phyloP scores from a whole-genome alignment of 805 yeast species.

The Allodekkera sacchari region DNA sequence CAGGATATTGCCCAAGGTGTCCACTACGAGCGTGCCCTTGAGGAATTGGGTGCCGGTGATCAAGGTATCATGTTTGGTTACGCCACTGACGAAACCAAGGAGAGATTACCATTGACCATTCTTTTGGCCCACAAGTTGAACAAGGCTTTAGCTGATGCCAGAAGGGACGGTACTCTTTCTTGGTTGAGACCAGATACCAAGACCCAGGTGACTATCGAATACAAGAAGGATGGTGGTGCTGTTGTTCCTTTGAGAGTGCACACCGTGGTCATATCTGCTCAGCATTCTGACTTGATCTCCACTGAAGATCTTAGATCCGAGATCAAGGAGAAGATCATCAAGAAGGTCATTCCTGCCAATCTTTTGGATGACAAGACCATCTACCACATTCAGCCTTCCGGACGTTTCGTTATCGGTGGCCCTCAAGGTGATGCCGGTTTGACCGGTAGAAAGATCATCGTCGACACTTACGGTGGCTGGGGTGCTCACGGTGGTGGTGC shows the following conservation, averaged over 20 bases:
- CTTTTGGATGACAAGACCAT: constrained; percentile 90
- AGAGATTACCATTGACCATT: constrained; percentile 91
- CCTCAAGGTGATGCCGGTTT: constrained; percentile 99
- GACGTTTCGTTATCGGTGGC: constrained; percentile 99
- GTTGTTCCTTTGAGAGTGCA: constrained; percentile 94
- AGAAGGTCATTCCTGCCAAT: constrained; percentile 86
- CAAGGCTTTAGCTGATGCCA: constrained; percentile 93
- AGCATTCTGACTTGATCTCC: constrained; percentile 92
- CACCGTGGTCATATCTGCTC: constrained; percentile 95
- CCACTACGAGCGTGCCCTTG: constrained; percentile 91
- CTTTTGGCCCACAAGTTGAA: constrained; percentile 92
- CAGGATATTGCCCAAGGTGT: constrained; percentile 99
- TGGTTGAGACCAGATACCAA: constrained; percentile 99
- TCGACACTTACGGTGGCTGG: constrained; percentile 99
- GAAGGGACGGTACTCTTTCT: constrained; percentile 88
- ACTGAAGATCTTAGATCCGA: constrained; percentile 85
- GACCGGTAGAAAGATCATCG: constrained; percentile 99
- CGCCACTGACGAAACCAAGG: constrained; percentile 98
- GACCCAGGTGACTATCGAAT: constrained; percentile 98
- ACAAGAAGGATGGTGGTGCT: constrained; percentile 90
- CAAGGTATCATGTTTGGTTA: constrained; percentile 99
- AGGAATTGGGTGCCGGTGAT: constrained; percentile 99
- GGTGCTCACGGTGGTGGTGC: constrained; percentile 99
- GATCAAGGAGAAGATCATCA: constrained; percentile 71
- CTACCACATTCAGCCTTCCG: constrained; percentile 99